Evolutionary conservation across 2,329 filamentous ascomycete genomes (phyloP).

Genomic region (Botryosphaeria dothidea): DNA sequence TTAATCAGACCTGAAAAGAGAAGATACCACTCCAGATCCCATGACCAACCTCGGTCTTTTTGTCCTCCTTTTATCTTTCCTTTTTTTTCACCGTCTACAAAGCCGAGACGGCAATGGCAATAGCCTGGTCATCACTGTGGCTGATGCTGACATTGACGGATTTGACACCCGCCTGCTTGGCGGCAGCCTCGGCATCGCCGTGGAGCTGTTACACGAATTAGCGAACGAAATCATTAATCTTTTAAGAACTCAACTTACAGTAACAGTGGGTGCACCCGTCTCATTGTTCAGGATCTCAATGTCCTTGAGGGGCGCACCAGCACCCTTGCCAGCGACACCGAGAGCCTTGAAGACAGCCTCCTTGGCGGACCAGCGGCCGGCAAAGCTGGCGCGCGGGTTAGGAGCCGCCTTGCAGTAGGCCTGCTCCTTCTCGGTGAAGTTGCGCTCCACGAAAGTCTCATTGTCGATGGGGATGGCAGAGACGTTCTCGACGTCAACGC

Average conservation of each 20-base stretch:
- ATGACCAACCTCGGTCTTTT: conserved; percentile 4
- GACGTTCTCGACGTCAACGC: conserved; percentile 91
- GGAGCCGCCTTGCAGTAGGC: conserved; percentile 81
- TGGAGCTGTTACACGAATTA: conserved; percentile 63
- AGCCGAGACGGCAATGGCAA: conserved; percentile 86
- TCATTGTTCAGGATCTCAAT: conserved; percentile 88
- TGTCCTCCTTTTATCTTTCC: not conserved
- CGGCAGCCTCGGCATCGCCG: conserved; percentile 78
- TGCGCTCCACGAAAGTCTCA: conserved; percentile 89
- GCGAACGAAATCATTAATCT: conserved; percentile 1
- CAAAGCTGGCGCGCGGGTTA: conserved; percentile 85
- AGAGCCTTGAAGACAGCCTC: conserved; percentile 98
- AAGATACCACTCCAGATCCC: not conserved
- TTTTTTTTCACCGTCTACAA: conserved; percentile 53
- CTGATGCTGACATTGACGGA: conserved; percentile 91
- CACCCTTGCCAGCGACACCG: conserved; percentile 82
- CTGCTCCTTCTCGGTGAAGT: conserved; percentile 85
- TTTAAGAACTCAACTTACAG: conserved; percentile 61
- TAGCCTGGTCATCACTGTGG: conserved; percentile 90
- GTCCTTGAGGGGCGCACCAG: conserved; percentile 85
- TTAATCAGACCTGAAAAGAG: conserved; percentile 1
- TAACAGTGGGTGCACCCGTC: conserved; percentile 79
- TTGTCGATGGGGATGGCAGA: conserved; percentile 88
- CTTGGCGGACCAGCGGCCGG: conserved; percentile 95
- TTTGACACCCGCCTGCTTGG: conserved; percentile 85